Percentiles rank a stretch among this genome's conserved stretches.
These are phyloP conservation scores for Wickerhamomyces silvicola DNA, from an alignment of 805 yeast genomes.

Conservation along the genomic window DNA sequence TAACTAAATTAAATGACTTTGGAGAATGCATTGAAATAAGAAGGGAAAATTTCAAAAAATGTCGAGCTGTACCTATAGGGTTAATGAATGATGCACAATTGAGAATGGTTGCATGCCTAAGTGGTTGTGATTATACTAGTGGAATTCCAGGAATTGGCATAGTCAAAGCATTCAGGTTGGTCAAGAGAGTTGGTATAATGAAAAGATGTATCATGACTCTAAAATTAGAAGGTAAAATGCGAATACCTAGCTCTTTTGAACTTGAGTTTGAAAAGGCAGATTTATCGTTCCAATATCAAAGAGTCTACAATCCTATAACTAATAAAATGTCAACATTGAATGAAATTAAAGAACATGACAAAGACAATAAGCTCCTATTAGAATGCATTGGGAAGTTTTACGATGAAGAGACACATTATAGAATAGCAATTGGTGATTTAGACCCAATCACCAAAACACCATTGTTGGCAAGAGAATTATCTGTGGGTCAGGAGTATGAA, in stretches of 20 bases:
- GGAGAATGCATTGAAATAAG: constrained; percentile 67
- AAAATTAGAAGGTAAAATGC: constrained; percentile 51
- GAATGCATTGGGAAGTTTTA: constrained; percentile 33
- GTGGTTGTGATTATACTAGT: constrained; percentile 96
- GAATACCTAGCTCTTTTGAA: constrained; percentile 50
- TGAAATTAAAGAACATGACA: constrained; percentile 38
- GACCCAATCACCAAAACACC: constrained; percentile 44
- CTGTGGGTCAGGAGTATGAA: too few species aligned
- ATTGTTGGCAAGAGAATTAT: constrained; percentile 15
- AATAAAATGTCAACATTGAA: constrained; percentile 50
- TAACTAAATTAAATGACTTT: constrained; percentile 74
- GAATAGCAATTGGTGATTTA: constrained; percentile 57
- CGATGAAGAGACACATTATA: constrained; percentile 41
- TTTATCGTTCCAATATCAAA: constrained; percentile 75
- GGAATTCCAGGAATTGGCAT: constrained; percentile 83
- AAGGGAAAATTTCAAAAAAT: constrained; percentile 47
- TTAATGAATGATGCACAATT: constrained; percentile 50
- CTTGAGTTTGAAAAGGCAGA: constrained; percentile 61
- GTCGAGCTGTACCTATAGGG: constrained; percentile 43
- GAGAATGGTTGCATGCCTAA: constrained; percentile 71
- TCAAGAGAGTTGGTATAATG: constrained; percentile 43
- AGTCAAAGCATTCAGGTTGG: constrained; percentile 61
- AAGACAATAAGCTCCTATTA: constrained; percentile 22
- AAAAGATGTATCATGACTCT: constrained; percentile 53
- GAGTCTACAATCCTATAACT: constrained; percentile 69